phyloP scores from a whole-genome alignment of 2,329 filamentous ascomycete genomes.

The Didymosphaeria variabile region DNA sequence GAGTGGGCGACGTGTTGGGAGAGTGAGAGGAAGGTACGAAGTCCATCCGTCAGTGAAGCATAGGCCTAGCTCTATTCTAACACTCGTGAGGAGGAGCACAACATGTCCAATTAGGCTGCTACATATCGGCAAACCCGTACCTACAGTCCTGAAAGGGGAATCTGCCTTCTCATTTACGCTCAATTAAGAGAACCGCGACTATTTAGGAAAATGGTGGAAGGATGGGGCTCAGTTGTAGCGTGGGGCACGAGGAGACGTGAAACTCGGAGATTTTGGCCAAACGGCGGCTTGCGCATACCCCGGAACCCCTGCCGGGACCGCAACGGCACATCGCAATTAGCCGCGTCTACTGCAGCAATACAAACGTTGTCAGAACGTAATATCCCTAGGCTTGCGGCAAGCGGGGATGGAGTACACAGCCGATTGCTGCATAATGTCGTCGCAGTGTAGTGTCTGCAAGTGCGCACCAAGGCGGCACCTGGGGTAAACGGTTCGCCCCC shows the following conservation, averaged over 20 bases:
- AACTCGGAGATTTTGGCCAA: neutral
- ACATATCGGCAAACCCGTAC: neutral
- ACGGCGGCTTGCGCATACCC: neutral
- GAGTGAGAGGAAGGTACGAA: too few species aligned
- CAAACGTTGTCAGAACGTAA: neutral
- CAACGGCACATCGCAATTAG: neutral
- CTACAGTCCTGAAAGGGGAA: neutral
- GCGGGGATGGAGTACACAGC: too few species aligned
- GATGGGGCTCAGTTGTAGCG: neutral
- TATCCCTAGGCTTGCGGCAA: neutral
- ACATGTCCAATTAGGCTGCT: neutral
- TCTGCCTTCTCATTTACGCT: neutral
- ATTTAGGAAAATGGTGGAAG: too few species aligned
- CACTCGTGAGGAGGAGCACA: too few species aligned
- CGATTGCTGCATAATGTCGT: too few species aligned
- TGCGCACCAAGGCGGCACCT: neutral
- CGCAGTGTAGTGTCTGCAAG: neutral
- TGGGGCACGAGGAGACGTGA: neutral
- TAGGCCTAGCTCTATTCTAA: too few species aligned
- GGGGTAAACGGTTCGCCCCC: neutral
- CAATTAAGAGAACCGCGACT: neutral
- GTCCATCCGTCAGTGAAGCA: too few species aligned
- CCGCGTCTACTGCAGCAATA: neutral
- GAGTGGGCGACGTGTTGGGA: constrained; percentile 28
- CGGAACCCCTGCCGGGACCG: neutral